Conservation (phyloP, 495 filamentous ascomycete genomes). For the Penicillium nucicola region DNA sequence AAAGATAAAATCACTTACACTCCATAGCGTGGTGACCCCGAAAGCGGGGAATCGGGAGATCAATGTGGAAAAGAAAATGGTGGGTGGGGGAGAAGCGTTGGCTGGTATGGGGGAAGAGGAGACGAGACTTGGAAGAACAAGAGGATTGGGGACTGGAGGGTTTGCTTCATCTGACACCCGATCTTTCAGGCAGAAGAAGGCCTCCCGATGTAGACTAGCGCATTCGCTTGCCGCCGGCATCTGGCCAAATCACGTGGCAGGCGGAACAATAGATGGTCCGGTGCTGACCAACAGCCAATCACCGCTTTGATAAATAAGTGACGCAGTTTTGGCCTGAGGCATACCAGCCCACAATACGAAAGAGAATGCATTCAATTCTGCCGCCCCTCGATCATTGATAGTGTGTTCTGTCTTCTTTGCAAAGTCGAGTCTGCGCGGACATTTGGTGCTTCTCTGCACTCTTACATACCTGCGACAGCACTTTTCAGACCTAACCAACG, state of each 20-base stretch:
- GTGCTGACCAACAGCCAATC: conserved; percentile 10
- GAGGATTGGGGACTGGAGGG: conserved; percentile 25
- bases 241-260: conserved; percentile 17
- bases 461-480: conserved; percentile 9
- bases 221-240: conserved; percentile 18
- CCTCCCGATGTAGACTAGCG: conserved; percentile 23
- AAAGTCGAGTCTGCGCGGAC: conserved; percentile 21
- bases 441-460: conserved; percentile 21
- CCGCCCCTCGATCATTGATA: conserved; percentile 16
- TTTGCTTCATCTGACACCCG: conserved; percentile 19
- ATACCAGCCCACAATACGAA: conserved; percentile 25
- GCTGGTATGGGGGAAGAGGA: conserved; percentile 10
- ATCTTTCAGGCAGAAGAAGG: conserved; percentile 32
- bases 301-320: conserved; percentile 33
- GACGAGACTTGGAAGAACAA: conserved; percentile 22
- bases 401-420: conserved; percentile 12
- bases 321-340: conserved; percentile 25
- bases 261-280: background rate
- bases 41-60: conserved; percentile 27
- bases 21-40: conserved; percentile 53
- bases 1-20: conserved; percentile 42
- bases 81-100: conserved; percentile 19
- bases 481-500: conserved; percentile 14
- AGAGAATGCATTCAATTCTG: conserved; percentile 21
- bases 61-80: conserved; percentile 30